Conservation (phyloP, 1,284 basidiomycete species). For the Leccinum subrobustum region DNA sequence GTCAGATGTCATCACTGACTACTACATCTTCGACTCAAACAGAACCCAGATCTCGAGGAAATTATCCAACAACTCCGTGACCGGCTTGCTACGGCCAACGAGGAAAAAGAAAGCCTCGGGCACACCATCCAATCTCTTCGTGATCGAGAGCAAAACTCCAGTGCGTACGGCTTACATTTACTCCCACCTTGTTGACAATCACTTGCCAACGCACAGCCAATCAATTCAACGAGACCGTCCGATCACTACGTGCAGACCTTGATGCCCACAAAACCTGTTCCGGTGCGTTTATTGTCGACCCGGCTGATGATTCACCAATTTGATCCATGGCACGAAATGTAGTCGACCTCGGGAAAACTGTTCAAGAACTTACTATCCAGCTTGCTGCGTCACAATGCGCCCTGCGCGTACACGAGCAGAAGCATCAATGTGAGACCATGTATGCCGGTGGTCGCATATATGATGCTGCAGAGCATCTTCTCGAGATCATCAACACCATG, state of each 20-base stretch:
- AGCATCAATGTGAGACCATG: neutral
- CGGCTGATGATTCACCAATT: neutral
- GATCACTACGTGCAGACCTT: neutral
- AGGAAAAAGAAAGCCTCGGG: neutral
- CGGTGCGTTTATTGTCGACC: neutral
- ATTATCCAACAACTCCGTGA: neutral
- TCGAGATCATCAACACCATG: neutral
- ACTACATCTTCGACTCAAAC: neutral
- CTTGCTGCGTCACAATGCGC: neutral
- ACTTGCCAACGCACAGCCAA: neutral
- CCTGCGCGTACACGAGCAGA: neutral
- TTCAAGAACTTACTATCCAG: neutral
- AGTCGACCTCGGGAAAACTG: neutral
- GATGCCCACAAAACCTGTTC: neutral
- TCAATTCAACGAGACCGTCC: neutral
- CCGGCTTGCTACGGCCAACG: neutral
- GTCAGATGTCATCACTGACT: neutral
- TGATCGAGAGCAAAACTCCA: neutral
- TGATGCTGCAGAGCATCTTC: neutral
- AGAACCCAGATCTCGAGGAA: neutral
- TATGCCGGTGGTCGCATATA: neutral
- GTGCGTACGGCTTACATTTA: neutral
- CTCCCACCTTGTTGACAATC: neutral
- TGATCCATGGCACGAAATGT: neutral
- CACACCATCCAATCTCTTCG: neutral